Percentiles rank a stretch among this genome's conserved stretches.
Conservation (phyloP, 139 green algal genomes). For the Chloropicon primus region DNA sequence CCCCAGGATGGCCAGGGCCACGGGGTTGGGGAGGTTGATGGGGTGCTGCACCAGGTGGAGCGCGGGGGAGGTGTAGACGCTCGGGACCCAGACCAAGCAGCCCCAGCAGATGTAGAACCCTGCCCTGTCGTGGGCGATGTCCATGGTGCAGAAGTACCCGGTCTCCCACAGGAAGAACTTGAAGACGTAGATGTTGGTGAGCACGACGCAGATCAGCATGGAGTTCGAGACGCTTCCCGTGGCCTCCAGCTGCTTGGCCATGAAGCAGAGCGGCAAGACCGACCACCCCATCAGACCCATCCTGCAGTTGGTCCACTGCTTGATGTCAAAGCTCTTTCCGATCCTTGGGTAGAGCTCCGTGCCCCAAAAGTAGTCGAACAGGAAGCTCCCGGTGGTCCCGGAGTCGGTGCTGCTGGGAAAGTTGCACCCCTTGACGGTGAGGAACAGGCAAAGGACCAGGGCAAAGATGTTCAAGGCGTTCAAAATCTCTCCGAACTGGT, state of each 20-base stretch:
- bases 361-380: conserved; percentile 69
- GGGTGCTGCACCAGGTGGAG: conserved; percentile 47
- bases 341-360: conserved; percentile 63
- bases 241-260: conserved; percentile 38
- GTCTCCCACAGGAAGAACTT: conserved; percentile 65
- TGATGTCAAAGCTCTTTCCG: conserved; percentile 53
- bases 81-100: conserved; percentile 58
- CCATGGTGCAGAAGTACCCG: conserved; percentile 61
- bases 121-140: conserved; percentile 66
- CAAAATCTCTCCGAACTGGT: conserved; percentile 50
- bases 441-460: conserved; percentile 40
- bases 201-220: conserved; percentile 38
- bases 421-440: conserved; percentile 35
- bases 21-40: conserved; percentile 14
- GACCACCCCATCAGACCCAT: conserved; percentile 65
- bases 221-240: conserved; percentile 35
- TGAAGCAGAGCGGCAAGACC: conserved; percentile 36
- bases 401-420: conserved; percentile 35
- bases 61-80: conserved; percentile 55
- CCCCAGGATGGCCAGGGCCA: conserved; percentile 17
- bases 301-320: conserved; percentile 69
- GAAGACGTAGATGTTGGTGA: conserved; percentile 47
- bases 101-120: conserved; percentile 69
- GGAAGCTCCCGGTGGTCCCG: conserved; percentile 38
- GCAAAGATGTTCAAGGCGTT: conserved; percentile 38